Conservation (phyloP, 2,329 filamentous ascomycete genomes). For the Blastomyces emzantsi region DNA sequence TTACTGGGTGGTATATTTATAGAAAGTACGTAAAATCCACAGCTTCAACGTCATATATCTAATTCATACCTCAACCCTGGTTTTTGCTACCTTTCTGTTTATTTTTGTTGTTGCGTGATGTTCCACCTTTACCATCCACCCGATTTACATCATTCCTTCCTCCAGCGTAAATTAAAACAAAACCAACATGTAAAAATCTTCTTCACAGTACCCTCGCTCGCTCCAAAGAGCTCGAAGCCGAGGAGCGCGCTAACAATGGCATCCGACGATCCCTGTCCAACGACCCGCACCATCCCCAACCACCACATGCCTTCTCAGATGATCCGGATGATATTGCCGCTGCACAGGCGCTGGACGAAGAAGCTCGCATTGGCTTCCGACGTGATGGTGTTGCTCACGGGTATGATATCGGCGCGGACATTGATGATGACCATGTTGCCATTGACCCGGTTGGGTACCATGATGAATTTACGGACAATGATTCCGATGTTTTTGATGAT, state of each 20-base stretch:
- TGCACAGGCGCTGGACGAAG: constrained; percentile 38
- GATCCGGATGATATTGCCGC: constrained; percentile 34
- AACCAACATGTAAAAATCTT: neutral
- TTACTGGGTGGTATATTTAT: constrained; percentile 81
- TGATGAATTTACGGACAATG: constrained; percentile 46
- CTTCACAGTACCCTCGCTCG: constrained; percentile 38
- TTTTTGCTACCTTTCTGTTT: neutral
- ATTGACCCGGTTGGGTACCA: constrained; percentile 37
- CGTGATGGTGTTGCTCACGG: constrained; percentile 27
- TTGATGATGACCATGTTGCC: constrained; percentile 40
- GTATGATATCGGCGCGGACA: constrained; percentile 30
- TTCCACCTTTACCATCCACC: neutral
- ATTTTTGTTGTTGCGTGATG: neutral
- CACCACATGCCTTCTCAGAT: constrained; percentile 23
- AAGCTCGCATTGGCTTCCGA: constrained; percentile 34
- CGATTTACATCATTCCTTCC: neutral
- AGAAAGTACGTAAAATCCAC: constrained; percentile 38
- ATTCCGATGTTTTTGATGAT: constrained; percentile 41
- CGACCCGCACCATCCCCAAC: constrained; percentile 13
- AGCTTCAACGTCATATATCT: neutral
- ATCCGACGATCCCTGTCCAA: constrained; percentile 26
- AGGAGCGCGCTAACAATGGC: constrained; percentile 31
- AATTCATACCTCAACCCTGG: neutral
- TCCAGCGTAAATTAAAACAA: neutral
- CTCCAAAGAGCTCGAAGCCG: constrained; percentile 41